These are phyloP conservation scores for Mycotypha africana DNA, from an alignment of 371 early-diverging fungal genomes.

Conservation along the genomic window DNA sequence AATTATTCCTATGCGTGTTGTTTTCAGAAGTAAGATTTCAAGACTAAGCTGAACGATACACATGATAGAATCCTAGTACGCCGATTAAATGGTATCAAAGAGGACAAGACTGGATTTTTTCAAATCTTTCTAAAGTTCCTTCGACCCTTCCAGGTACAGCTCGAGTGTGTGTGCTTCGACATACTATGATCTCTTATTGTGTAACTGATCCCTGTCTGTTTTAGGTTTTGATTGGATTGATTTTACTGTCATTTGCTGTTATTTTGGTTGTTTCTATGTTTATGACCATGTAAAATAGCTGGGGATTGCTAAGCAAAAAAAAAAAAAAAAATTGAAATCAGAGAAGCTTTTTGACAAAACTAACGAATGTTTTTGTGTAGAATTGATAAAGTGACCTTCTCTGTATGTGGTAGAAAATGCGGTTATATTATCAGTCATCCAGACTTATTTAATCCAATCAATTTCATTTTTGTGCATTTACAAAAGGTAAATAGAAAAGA, in stretches of 20 bases:
- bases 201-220: no score
- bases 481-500: constrained; percentile 33
- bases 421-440: constrained; percentile 59
- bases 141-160: constrained; percentile 40
- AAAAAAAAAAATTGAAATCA: background rate
- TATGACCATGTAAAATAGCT: constrained; percentile 40
- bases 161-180: no score
- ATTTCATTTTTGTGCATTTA: constrained; percentile 47
- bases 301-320: no score
- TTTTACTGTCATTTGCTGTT: constrained; percentile 25
- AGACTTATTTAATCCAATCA: constrained; percentile 53
- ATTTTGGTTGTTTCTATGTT: constrained; percentile 45
- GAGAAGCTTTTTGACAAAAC: no score
- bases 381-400: constrained; percentile 49
- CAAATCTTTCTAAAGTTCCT: constrained; percentile 16
- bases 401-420: constrained; percentile 60
- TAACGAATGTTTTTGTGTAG: constrained; percentile 11
- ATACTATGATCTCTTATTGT: background rate
- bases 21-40: no score
- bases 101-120: constrained; percentile 26
- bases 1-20: no score
- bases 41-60: no score
- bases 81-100: constrained; percentile 23
- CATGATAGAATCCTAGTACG: constrained; percentile 32
- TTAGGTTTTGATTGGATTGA: constrained; percentile 32